phyloP scores from a whole-genome alignment of 2,329 filamentous ascomycete species.

The Ophiostoma perfectum region DNA sequence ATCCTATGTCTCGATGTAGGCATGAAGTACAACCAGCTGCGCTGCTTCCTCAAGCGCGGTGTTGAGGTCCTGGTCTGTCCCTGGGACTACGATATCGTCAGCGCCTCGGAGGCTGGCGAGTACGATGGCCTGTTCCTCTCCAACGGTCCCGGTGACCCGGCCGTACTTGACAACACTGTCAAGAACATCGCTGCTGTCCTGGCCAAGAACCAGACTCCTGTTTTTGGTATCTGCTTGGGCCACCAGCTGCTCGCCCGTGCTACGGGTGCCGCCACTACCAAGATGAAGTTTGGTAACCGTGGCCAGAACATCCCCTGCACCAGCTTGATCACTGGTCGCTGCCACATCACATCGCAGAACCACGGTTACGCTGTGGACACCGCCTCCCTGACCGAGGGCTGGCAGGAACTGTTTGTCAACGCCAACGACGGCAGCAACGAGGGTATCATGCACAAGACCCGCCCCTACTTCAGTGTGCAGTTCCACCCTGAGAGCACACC shows the following conservation, averaged over 20 bases:
- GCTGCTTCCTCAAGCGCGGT: conserved; percentile 84
- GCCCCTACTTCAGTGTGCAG: conserved; percentile 97
- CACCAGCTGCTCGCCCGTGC: conserved; percentile 89
- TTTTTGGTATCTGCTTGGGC: conserved; percentile 94
- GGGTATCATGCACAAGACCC: conserved; percentile 80
- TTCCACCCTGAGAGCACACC: conserved; percentile 98
- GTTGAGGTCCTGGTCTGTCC: conserved; percentile 92
- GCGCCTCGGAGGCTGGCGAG: conserved; percentile 67
- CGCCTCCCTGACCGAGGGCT: conserved; percentile 65
- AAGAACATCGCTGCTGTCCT: conserved; percentile 72
- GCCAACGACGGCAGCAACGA: conserved; percentile 98
- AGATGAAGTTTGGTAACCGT: conserved; percentile 99
- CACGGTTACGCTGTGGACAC: conserved; percentile 93
- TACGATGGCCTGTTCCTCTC: conserved; percentile 98
- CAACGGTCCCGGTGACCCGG: conserved; percentile 93
- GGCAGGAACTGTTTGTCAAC: conserved; percentile 95
- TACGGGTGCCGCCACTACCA: conserved; percentile 75
- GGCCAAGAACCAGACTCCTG: conserved; percentile 72
- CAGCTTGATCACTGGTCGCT: conserved; percentile 89
- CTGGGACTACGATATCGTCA: conserved; percentile 89
- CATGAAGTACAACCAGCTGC: conserved; percentile 96
- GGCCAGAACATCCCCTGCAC: conserved; percentile 98
- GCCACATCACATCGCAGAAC: conserved; percentile 98
- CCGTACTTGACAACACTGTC: conserved; percentile 73
- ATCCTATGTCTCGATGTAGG: conserved; percentile 94